Base-by-base conservation (phyloP, 2,329 filamentous ascomycete genomes). In the Trichoderma atrobrunneum region DNA sequence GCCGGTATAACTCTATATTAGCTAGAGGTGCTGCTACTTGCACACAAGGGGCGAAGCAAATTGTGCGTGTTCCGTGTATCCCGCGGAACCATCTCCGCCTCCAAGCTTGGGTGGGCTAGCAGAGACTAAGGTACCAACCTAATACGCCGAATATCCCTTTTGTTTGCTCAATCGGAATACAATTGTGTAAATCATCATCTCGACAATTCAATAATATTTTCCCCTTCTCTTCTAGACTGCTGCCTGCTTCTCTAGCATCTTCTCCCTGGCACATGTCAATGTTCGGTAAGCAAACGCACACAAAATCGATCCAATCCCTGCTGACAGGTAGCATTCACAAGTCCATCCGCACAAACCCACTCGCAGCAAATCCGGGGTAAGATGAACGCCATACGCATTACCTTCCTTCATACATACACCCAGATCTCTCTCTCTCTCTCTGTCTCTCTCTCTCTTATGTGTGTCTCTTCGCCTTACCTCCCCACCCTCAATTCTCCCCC, bases 351-450 rank as follows among this genome's bases (percentile, higher is more conserved):
- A 60, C 7, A 28, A 60, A 21, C 28, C 57, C 57, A 60, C 28
- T 34, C 24, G 21, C 60, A 39, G 48, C 64, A 67, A 54, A 67
- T 57, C 64, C 32, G 64, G 64, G 64, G 64, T 67, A 67, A 60
- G 43, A 54, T 65, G 43, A 11, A 54, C 62, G 21, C 39, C 43
- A 26, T 34, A 12, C 43, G n/a, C 62, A 65, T 34, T 54, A 5
- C 21, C 62, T 54, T 30, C 21, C 62, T 54, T 30, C 10, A 18
- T 21, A 54, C 32, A 18, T 18, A 14, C n/a, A 48, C 39, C 24
- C 12, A 43, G 36, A 63, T 30, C 28, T 51, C 62, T 51, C n/a
- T 8, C 11, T 21, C 28, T 54, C 7, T 39, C 16, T 30, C 34
- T 54, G 8, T 39, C 16, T 30, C 34, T 48, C 36, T 21, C 16